A percentile compares a stretch with the other conserved stretches of the same genome.
phyloP scores from a whole-genome alignment of 2,329 filamentous ascomycete genomes.

The Thelonectria rubi region DNA sequence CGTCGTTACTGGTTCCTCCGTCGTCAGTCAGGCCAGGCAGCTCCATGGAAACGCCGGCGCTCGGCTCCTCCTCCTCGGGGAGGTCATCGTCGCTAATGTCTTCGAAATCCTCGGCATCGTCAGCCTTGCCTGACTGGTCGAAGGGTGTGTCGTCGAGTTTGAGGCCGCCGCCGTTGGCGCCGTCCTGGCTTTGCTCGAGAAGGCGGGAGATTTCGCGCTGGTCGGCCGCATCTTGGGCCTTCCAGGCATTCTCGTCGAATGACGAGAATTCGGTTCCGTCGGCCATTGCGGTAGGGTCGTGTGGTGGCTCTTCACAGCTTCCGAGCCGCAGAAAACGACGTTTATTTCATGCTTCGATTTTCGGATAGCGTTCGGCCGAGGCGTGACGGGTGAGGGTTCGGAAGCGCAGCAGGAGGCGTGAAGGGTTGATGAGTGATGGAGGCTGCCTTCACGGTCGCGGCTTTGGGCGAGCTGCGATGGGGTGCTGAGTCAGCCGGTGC shows the following conservation, averaged over 20 bases:
- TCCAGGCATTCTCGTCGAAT: conserved; percentile 49
- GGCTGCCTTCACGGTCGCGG: conserved; percentile 23
- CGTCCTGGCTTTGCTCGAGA: conserved; percentile 54
- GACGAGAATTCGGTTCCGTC: conserved; percentile 48
- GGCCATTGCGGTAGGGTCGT: conserved; percentile 45
- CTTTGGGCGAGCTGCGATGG: conserved; percentile 9
- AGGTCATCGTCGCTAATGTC: conserved; percentile 93
- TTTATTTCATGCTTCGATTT: conserved; percentile 42
- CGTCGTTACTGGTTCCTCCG: conserved; percentile 66
- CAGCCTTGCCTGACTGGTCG: conserved; percentile 81
- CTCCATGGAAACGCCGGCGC: conserved; percentile 54
- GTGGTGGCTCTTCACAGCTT: conserved; percentile 37
- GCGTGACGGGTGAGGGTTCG: conserved; percentile 17
- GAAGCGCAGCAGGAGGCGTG: conserved; percentile 13
- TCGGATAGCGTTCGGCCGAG: conserved; percentile 1
- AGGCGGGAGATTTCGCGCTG: conserved; percentile 57
- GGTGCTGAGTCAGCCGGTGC: conserved; percentile 25
- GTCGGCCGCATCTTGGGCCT: conserved; percentile 59
- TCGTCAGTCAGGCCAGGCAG: conserved; percentile 67
- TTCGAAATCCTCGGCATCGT: conserved; percentile 89
- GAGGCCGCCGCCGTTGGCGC: conserved; percentile 49
- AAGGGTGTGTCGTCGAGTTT: conserved; percentile 59
- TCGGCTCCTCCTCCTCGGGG: conserved; percentile 77
- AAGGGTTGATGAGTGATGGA: conserved; percentile 19
- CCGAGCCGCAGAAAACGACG: conserved; percentile 32